Evolutionary conservation across 2,329 filamentous ascomycete species (phyloP).

Genomic region (Epichloe brachyelytri): DNA sequence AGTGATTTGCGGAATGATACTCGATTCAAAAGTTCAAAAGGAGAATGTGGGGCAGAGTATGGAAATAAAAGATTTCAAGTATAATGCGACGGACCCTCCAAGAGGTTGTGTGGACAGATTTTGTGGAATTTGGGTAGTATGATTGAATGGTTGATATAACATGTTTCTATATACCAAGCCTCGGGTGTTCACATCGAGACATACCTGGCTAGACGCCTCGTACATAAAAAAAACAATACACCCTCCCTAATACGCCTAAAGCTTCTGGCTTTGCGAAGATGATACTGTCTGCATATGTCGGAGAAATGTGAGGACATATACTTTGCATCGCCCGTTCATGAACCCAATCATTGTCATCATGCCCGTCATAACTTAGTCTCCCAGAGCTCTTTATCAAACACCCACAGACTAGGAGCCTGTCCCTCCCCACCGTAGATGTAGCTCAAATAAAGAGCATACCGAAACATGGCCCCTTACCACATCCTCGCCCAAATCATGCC

Average conservation of each 20-base stretch:
- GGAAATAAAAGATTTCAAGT: no score
- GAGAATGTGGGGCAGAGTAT: no score
- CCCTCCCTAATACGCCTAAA: neutral
- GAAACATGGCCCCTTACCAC: constrained; percentile 17
- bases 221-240: neutral
- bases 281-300: no score
- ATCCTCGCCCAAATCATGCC: constrained; percentile 12
- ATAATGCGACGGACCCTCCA: no score
- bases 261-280: no score
- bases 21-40: no score
- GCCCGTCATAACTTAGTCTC: constrained; percentile 2
- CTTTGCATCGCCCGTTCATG: no score
- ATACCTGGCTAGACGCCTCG: neutral
- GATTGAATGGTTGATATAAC: neutral
- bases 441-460: constrained; percentile 23
- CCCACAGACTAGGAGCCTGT: constrained; percentile 19
- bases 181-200: neutral
- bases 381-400: constrained; percentile 14
- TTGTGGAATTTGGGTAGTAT: neutral
- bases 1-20: no score
- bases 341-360: no score
- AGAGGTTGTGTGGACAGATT: neutral
- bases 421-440: constrained; percentile 15
- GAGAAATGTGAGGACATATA: no score
- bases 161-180: neutral